Evolutionary conservation across 2,329 filamentous ascomycete genomes (phyloP), one percentile per base, ranked within the genome.

Genomic region (Ceratocystiopsis brevicomis): DNA sequence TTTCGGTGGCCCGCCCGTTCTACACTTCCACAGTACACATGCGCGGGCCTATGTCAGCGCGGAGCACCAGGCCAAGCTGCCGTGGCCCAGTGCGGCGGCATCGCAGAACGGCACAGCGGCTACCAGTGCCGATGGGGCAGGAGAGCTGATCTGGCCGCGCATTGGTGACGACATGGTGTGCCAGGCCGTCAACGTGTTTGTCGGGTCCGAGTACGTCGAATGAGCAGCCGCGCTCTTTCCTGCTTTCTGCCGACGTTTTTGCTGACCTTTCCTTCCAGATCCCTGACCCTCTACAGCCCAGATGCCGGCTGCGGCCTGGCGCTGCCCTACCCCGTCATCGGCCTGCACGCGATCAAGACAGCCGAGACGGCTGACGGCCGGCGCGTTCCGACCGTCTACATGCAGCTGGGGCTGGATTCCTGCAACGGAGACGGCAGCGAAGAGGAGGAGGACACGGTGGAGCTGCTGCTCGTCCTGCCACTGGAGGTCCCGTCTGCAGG

Each of bases 241-340:
- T 30, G 6, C 37, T 32, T 37, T 36, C 16, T 19, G 35, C 21
- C n/a, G 12, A 21, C 30, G n/a, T 17, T n/a, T 6, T 15, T 37
- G 34, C 16, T 39, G n/a, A 6, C 16, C 33, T 9, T 14, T 6
- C 21, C n/a, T 16, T 8, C 2, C 53, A 71, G 70, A 52, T 62
- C 67, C 51, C 65, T 87, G 44, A 74, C 66, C 14, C 58, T 87
- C 47, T 86, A 76, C 62, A 78, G 76, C 50, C 58, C 62, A 13
- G 57, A 67, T 4, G 68, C 65, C 13, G 63, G 66, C 34, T 67
- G 62, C 16, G 82, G 81, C 48, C 60, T 84, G 38, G 68, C 73
- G 37, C 80, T 87, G 50, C 74, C 79, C 0, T 88, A 86, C 58
- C 80, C 77, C 3, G 64, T 73, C 47, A 81, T 88, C 56, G 76